Conservation (phyloP, 2,329 filamentous ascomycete species). For the Exophiala calicioides region DNA sequence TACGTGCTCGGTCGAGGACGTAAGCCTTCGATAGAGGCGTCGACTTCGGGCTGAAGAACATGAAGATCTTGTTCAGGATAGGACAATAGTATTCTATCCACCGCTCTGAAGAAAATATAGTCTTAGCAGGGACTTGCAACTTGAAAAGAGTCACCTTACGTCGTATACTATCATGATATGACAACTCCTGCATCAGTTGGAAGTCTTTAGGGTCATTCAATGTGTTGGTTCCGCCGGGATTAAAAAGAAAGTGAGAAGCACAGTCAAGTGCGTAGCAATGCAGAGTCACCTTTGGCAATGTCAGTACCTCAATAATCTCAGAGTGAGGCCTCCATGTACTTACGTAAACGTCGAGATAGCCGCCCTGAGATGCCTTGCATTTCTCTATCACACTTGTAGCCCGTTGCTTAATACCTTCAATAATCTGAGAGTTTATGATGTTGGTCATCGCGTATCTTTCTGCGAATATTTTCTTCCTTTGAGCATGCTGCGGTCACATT, state of each 20-base stretch:
- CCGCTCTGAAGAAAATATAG: conserved; percentile 6
- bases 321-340: conserved; percentile 42
- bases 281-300: conserved; percentile 42
- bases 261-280: conserved; percentile 72
- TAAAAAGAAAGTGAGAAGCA: conserved; percentile 68
- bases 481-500: conserved; percentile 56
- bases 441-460: conserved; percentile 71
- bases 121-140: background rate
- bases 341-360: conserved; percentile 60
- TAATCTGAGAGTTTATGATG: conserved; percentile 57
- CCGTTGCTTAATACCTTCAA: conserved; percentile 60
- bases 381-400: conserved; percentile 58
- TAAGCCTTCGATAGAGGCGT: conserved; percentile 62
- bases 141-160: conserved; percentile 49
- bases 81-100: conserved; percentile 54
- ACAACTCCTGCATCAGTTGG: conserved; percentile 67
- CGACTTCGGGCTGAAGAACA: conserved; percentile 57
- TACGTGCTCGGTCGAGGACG: conserved; percentile 47
- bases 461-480: conserved; percentile 63
- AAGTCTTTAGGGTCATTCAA: conserved; percentile 58
- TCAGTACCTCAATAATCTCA: background rate
- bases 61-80: conserved; percentile 49
- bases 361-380: conserved; percentile 49
- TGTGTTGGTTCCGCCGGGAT: conserved; percentile 64
- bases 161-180: conserved; percentile 67